phyloP scores from a whole-genome alignment of 768 basidiomycete species.

The Hericium rajendrae region DNA sequence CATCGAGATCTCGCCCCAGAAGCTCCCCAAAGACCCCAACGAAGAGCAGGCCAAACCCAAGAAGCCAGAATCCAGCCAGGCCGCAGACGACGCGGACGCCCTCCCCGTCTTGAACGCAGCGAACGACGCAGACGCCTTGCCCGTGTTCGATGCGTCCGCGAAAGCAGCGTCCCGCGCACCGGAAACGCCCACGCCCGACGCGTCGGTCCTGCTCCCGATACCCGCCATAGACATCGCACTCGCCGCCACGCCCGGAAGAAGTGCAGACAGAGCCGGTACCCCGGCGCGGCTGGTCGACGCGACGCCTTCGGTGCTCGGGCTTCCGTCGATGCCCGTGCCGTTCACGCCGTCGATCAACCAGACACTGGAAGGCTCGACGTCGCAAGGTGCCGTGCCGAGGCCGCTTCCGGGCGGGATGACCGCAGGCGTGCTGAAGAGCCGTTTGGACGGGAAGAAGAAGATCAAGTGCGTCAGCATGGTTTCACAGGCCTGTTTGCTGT shows the following conservation, averaged over 20 bases:
- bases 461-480: constrained; percentile 42
- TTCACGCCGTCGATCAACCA: constrained; percentile 64
- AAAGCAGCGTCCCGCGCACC: neutral
- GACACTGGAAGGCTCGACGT: constrained; percentile 33
- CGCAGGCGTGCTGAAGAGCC: constrained; percentile 42
- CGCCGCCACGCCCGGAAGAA: neutral
- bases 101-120: neutral
- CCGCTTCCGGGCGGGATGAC: constrained; percentile 53
- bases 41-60: constrained; percentile 2
- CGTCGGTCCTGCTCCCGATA: neutral
- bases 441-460: constrained; percentile 62
- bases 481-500: neutral
- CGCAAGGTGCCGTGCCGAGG: constrained; percentile 17
- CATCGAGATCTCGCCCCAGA: constrained; percentile 42
- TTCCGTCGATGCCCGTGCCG: constrained; percentile 38
- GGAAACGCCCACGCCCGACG: neutral
- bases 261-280: neutral
- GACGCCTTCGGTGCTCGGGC: constrained; percentile 14
- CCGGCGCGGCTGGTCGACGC: neutral
- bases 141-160: neutral
- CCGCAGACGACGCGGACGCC: constrained; percentile 2
- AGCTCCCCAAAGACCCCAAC: constrained; percentile 23
- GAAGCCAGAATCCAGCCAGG: constrained; percentile 13
- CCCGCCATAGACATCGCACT: neutral
- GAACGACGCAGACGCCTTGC: neutral